phyloP scores from a whole-genome alignment of 345 rosid genomes.

The Syzygium aromaticum region DNA sequence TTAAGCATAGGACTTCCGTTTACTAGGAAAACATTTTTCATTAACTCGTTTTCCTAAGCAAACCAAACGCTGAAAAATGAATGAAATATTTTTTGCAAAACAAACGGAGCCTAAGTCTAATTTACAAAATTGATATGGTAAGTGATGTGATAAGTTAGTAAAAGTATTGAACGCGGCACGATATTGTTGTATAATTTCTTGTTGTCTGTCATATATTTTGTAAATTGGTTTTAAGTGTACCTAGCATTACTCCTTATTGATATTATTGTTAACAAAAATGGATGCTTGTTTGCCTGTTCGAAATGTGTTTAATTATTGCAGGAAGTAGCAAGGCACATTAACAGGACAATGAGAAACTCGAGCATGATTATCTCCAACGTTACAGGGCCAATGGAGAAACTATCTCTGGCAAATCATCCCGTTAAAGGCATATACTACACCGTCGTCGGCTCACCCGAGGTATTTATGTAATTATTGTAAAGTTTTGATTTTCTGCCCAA shows the following conservation, averaged over 20 bases:
- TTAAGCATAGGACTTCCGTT: too few relatives aligned
- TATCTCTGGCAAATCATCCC: slow-evolving; percentile 42
- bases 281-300: neutral
- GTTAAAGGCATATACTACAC: slow-evolving; percentile 33
- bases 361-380: slow-evolving; percentile 46
- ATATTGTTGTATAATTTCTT: neutral
- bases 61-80: too few relatives aligned
- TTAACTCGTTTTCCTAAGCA: too few relatives aligned
- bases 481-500: slow-evolving; percentile 3
- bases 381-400: slow-evolving; percentile 31
- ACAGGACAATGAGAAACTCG: slow-evolving; percentile 26
- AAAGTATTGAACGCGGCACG: neutral
- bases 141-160: neutral
- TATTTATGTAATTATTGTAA: neutral
- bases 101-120: too few relatives aligned
- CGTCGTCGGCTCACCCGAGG: slow-evolving; percentile 35
- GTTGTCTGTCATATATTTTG: neutral
- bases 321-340: slow-evolving; percentile 18
- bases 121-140: neutral
- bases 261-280: neutral
- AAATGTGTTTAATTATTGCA: neutral
- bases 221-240: neutral
- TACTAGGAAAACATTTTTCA: too few relatives aligned
- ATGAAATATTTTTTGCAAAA: too few relatives aligned
- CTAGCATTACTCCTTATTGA: neutral